Base-by-base conservation (phyloP, 805 yeast genomes). In the Pichia rugopelliculosa region DNA sequence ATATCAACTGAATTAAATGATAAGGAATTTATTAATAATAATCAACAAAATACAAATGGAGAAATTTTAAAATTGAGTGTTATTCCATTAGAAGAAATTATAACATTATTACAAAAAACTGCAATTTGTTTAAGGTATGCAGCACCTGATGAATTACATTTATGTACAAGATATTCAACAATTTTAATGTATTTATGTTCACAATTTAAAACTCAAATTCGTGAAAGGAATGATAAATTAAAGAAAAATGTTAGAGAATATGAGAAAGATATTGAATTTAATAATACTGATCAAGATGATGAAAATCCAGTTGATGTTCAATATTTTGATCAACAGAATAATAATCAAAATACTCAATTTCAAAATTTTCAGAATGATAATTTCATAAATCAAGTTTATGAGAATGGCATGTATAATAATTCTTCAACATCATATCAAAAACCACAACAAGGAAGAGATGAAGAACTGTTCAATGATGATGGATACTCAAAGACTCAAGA, bases 101-200 rank as follows among this genome's bases (percentile, higher is more conserved):
- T 85, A 15, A 73, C 73, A 23, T 74, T 81, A 36, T 79, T 89
- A 45, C 85, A 82, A 52, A 74, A 74, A 45, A 82, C 90, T 1
- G 91, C 96, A 0, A 72, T 79, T 15, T 81, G 84, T 1, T 65
- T 89, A 36, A 66, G 88, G 48, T 95, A 86, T 56, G 84, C 96
- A 23, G 77, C 95, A 1, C 96, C 96, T 0, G 96, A 89, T 65
- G 95, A 87, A 53, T 69, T 89, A 36, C 96, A 89, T 67, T 69
- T 89, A 27, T 84, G 95, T 61, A 79, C 87, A 0, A 68, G 95
- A 42, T 87, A 87, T 59, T 81, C 89, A 12, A 83, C 86, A 13
- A 84, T 85, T 44, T 66, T 87, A 56, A 74, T 84, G 80, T 86
- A 80, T 56, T 68, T 87, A 39, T 84, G 88, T 53, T 77, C 86